Conservation (phyloP, 768 basidiomycete species). For the Lepiota venenata region DNA sequence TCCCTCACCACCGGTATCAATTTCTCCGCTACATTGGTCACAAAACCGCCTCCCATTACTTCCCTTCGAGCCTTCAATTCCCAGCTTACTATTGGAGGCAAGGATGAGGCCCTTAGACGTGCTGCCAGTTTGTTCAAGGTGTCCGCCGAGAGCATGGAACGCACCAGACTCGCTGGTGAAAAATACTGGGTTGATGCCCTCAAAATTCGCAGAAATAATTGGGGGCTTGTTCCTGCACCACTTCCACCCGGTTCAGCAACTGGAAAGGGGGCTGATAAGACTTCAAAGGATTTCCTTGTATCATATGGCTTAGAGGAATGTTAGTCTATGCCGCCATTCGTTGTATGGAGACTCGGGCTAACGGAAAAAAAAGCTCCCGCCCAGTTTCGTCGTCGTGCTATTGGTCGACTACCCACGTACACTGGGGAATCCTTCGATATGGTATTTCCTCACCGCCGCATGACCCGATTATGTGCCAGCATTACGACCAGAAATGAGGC, state of each 20-base stretch:
- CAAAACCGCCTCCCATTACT: slow-evolving; percentile 59
- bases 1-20: slow-evolving; percentile 15
- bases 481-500: slow-evolving; percentile 25
- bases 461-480: slow-evolving; percentile 55
- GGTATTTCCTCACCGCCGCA: slow-evolving; percentile 63
- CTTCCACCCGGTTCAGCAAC: slow-evolving; percentile 65
- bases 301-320: slow-evolving; percentile 83
- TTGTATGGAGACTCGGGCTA: not conserved
- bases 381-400: slow-evolving; percentile 60
- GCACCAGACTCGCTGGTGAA: slow-evolving; percentile 56
- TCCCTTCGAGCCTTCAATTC: slow-evolving; percentile 73
- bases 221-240: slow-evolving; percentile 79
- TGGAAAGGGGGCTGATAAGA: slow-evolving; percentile 77
- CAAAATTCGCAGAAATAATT: slow-evolving; percentile 71
- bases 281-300: slow-evolving; percentile 77
- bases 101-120: slow-evolving; percentile 75
- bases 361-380: slow-evolving; percentile 50
- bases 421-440: slow-evolving; percentile 40
- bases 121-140: slow-evolving; percentile 68
- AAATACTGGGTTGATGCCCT: slow-evolving; percentile 83
- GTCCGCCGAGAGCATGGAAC: slow-evolving; percentile 69
- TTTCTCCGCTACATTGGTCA: slow-evolving; percentile 62
- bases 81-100: slow-evolving; percentile 71
- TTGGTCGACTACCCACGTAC: slow-evolving; percentile 62
- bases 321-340: slow-evolving; percentile 31